A percentile compares a stretch with the other conserved stretches of the same genome.
These are phyloP conservation scores for Cordia subcordata DNA, from an alignment of 257 asterid species.

Conservation along the genomic window DNA sequence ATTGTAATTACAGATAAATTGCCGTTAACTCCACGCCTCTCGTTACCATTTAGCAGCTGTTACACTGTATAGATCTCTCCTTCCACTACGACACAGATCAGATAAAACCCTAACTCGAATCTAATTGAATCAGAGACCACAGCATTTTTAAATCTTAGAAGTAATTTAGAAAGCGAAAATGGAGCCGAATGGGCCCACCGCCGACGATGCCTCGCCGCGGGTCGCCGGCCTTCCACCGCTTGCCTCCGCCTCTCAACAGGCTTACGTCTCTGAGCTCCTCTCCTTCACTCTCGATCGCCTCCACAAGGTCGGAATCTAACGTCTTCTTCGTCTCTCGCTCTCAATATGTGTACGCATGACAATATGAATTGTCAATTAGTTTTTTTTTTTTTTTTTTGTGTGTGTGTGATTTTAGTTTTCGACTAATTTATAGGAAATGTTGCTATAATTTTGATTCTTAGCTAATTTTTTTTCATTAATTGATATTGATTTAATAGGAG, in stretches of 20 bases:
- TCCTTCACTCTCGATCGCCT: slow-evolving; percentile 97
- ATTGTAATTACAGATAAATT: background rate
- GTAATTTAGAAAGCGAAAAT: slow-evolving; percentile 20
- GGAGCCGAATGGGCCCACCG: slow-evolving; percentile 50
- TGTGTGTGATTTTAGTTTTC: background rate
- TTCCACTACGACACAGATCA: background rate
- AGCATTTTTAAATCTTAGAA: background rate
- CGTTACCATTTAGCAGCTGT: background rate
- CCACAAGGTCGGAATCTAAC: slow-evolving; percentile 56
- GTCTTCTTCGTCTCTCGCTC: no score
- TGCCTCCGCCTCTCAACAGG: slow-evolving; percentile 89
- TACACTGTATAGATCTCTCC: background rate
- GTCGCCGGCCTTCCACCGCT: slow-evolving; percentile 59
- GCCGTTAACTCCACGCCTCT: background rate
- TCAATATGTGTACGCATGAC: background rate
- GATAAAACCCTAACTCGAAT: slow-evolving; percentile 8
- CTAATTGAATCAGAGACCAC: background rate
- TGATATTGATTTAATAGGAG: slow-evolving; percentile 35
- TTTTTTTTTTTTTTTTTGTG: no score
- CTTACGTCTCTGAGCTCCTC: slow-evolving; percentile 88
- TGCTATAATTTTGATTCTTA: background rate
- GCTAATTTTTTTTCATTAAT: background rate
- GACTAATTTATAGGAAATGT: background rate
- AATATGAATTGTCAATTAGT: no score
- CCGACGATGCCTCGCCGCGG: slow-evolving; percentile 43